phyloP scores from a whole-genome alignment of 305 asterid species.

The Nicotiana rustica region DNA sequence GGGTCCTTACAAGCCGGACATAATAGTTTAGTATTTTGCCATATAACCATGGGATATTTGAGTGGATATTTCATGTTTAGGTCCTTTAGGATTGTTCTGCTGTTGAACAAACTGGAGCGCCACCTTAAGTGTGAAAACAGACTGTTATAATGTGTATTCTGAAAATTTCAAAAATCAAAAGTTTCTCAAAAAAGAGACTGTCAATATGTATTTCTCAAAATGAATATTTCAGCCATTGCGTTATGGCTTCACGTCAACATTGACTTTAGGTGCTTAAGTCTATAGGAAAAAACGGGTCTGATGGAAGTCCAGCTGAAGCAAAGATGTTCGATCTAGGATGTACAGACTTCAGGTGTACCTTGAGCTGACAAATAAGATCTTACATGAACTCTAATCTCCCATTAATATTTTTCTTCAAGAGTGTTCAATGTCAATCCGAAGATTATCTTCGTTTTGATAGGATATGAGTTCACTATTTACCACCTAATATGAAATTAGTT shows the following conservation, averaged over 20 bases:
- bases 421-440: neutral
- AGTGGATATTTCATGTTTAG: conserved; percentile 12
- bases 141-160: neutral
- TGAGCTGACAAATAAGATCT: neutral
- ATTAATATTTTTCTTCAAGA: neutral
- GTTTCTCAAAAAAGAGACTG: neutral
- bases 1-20: neutral
- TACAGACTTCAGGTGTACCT: neutral
- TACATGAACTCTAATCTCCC: neutral
- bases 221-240: neutral
- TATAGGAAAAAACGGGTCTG: neutral
- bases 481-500: neutral
- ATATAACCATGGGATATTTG: neutral
- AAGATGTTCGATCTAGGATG: neutral
- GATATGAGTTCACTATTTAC: neutral
- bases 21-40: neutral
- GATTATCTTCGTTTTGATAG: neutral
- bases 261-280: neutral
- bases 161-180: neutral
- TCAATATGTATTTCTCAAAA: neutral
- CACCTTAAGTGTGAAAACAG: neutral
- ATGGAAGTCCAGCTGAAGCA: conserved; percentile 11
- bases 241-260: neutral
- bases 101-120: neutral
- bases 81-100: neutral